Percentiles rank a stretch among this genome's conserved stretches.
phyloP scores from a whole-genome alignment of 257 asterid genomes.

The Solanum habrochaites region DNA sequence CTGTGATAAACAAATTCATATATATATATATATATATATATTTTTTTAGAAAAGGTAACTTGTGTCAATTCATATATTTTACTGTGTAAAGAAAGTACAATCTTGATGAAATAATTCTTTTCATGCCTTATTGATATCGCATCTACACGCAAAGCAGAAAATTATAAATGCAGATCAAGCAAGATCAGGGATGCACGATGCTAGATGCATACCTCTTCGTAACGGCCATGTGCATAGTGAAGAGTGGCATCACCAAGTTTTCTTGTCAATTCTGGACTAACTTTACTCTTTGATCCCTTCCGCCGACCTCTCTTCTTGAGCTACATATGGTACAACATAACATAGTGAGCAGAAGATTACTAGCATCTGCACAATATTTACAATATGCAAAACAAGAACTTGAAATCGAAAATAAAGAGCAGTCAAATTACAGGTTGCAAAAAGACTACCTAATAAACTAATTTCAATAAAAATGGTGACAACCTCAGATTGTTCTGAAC shows the following conservation, averaged over 20 bases:
- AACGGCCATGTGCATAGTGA: constrained; percentile 50
- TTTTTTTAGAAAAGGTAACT: background rate
- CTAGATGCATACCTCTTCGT: constrained; percentile 50
- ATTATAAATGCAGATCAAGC: background rate
- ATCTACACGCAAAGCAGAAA: background rate
- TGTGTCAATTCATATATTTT: background rate
- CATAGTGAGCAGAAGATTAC: background rate
- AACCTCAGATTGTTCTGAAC: background rate
- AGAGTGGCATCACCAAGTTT: constrained; percentile 85
- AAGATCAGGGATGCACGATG: background rate
- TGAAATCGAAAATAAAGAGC: background rate
- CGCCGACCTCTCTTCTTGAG: constrained; percentile 46
- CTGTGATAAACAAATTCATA: no score
- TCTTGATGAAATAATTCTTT: background rate
- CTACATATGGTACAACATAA: constrained; percentile 18
- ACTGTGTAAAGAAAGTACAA: background rate
- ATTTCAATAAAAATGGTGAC: background rate
- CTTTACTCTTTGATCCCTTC: constrained; percentile 54
- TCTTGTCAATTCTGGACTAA: constrained; percentile 43
- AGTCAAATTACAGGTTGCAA: background rate
- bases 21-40: no score
- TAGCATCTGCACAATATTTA: background rate
- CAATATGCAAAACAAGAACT: background rate
- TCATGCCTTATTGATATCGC: background rate
- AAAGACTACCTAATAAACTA: background rate